phyloP scores from a whole-genome alignment of 306 rosid genomes.

The Cucurbita ficifolia region DNA sequence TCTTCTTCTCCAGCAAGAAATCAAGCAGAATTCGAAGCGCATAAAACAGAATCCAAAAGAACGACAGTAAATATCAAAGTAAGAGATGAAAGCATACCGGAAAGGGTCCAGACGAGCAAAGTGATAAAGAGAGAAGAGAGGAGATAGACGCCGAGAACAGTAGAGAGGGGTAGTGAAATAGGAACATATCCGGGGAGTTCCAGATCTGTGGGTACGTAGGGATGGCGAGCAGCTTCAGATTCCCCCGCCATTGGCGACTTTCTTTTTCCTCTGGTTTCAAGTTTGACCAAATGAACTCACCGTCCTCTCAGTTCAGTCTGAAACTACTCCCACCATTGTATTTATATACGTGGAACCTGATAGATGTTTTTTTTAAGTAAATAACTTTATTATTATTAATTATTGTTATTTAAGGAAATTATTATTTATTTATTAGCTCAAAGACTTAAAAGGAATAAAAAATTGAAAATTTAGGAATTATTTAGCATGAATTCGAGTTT shows the following conservation, averaged over 20 bases:
- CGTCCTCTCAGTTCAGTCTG: background rate
- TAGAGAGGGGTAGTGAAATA: slow-evolving; percentile 29
- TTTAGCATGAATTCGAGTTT: no score
- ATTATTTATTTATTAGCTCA: no score
- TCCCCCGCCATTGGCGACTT: slow-evolving; percentile 1
- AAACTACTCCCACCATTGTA: no score
- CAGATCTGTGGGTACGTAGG: slow-evolving; percentile 50
- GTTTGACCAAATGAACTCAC: background rate
- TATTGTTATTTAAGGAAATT: no score
- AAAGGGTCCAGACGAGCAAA: slow-evolving; percentile 38
- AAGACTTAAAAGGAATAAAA: no score
- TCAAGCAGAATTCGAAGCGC: background rate
- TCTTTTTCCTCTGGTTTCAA: background rate
- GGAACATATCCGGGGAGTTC: slow-evolving; percentile 52
- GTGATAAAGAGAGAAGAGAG: slow-evolving; percentile 26
- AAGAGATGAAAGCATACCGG: slow-evolving; percentile 25
- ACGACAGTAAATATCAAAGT: background rate
- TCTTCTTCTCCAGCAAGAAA: background rate
- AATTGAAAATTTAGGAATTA: no score
- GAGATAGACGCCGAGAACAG: slow-evolving; percentile 30
- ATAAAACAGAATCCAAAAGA: background rate
- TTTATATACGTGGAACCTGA: no score
- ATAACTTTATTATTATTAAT: no score
- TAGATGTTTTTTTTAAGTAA: no score
- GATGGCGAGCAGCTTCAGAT: slow-evolving; percentile 21